Evolutionary conservation across 2,329 filamentous ascomycete species (phyloP).

Genomic region (Colletotrichum camelliae): DNA sequence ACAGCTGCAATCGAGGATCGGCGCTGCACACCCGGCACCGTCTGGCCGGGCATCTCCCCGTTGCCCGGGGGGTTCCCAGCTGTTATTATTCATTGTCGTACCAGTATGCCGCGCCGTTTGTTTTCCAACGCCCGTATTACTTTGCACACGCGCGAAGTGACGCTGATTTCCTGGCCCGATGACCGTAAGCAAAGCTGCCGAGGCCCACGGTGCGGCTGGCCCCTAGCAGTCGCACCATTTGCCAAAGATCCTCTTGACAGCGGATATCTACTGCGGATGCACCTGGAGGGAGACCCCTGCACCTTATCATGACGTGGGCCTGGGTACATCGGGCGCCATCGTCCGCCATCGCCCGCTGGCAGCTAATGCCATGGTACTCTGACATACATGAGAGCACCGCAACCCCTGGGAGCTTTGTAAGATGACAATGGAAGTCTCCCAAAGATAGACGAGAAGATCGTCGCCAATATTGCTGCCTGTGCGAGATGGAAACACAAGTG

Average conservation of each 20-base stretch:
- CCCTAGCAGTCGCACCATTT: not conserved
- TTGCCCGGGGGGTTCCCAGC: not conserved
- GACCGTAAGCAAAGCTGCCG: not conserved
- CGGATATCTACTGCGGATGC: not conserved
- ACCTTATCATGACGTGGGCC: constrained; percentile 3
- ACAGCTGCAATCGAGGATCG: not conserved
- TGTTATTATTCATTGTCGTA: not conserved
- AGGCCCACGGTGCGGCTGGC: not conserved
- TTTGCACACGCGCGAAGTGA: not conserved
- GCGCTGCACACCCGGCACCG: not conserved
- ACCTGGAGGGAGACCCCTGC: not conserved
- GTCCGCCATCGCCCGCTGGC: not conserved
- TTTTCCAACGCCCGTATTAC: not conserved
- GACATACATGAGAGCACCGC: constrained; percentile 7
- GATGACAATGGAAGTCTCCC: not conserved
- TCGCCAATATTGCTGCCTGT: not conserved
- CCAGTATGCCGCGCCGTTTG: constrained; percentile 2
- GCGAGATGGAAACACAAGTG: not conserved
- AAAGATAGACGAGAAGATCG: not conserved
- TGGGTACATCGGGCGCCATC: not conserved
- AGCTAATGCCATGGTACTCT: constrained; percentile 18
- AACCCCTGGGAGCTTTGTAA: not conserved
- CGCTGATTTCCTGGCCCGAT: not conserved
- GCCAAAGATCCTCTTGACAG: not conserved
- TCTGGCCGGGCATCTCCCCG: not conserved